These are phyloP conservation scores for Komagataella ulmi DNA, from an alignment of 805 yeast genomes.

Conservation along the genomic window DNA sequence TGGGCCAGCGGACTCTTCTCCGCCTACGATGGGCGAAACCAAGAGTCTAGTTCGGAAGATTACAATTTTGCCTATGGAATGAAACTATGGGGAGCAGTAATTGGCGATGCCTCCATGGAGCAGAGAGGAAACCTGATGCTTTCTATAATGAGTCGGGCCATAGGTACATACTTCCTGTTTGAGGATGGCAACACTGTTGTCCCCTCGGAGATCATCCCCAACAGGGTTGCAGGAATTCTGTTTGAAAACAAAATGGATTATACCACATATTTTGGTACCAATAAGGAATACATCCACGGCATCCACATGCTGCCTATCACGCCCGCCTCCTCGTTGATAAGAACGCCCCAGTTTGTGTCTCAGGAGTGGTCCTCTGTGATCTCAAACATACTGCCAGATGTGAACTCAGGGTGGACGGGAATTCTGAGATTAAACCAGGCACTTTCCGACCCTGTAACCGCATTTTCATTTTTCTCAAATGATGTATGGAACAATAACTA, in stretches of 20 bases:
- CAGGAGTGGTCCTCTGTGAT: slow-evolving; percentile 54
- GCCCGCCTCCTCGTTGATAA: slow-evolving; percentile 47
- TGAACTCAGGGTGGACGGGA: slow-evolving; percentile 64
- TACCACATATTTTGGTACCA: slow-evolving; percentile 63
- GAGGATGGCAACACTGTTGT: slow-evolving; percentile 38
- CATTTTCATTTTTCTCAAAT: slow-evolving; percentile 51
- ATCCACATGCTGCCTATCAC: slow-evolving; percentile 70
- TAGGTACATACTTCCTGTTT: slow-evolving; percentile 44
- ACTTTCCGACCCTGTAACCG: slow-evolving; percentile 47
- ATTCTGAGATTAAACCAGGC: slow-evolving; percentile 65
- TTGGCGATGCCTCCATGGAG: slow-evolving; percentile 38
- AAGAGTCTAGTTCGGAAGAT: slow-evolving; percentile 66
- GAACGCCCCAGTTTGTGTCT: slow-evolving; percentile 37
- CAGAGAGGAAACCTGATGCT: slow-evolving; percentile 45
- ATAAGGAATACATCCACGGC: slow-evolving; percentile 65
- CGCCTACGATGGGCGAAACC: slow-evolving; percentile 66
- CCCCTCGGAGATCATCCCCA: slow-evolving; percentile 40
- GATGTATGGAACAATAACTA: slow-evolving; percentile 35
- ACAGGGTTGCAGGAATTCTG: slow-evolving; percentile 61
- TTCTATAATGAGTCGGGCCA: slow-evolving; percentile 39
- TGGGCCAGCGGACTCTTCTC: slow-evolving; percentile 66
- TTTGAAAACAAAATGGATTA: slow-evolving; percentile 66
- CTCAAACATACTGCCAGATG: slow-evolving; percentile 25
- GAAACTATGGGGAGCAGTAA: slow-evolving; percentile 49
- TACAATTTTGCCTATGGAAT: slow-evolving; percentile 59